A percentile compares a stretch with the other conserved stretches of the same genome.
These are phyloP conservation scores for Rhodotorula sp. DNA, from an alignment of 1,284 basidiomycete species.

Conservation along the genomic window DNA sequence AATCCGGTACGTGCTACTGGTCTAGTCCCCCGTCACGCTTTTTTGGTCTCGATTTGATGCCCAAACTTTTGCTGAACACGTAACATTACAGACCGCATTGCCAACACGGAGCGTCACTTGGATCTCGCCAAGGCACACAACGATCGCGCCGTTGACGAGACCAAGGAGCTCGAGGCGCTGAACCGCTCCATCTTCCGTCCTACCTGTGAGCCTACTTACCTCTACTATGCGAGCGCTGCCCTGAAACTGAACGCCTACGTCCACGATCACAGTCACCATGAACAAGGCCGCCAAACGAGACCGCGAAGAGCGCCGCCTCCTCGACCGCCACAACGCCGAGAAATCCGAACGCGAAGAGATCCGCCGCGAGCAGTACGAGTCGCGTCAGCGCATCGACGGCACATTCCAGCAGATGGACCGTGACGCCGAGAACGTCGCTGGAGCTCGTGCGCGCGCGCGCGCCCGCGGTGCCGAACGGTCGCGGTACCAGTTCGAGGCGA, in stretches of 20 bases:
- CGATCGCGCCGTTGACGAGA: slow-evolving; percentile 84
- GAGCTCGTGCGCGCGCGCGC: slow-evolving; percentile 45
- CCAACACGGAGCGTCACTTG: slow-evolving; percentile 92
- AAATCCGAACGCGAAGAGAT: slow-evolving; percentile 78
- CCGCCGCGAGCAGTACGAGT: slow-evolving; percentile 79
- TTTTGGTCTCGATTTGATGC: neutral
- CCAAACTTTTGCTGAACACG: neutral
- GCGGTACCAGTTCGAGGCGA: slow-evolving; percentile 92
- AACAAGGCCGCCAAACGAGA: slow-evolving; percentile 73
- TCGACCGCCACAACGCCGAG: slow-evolving; percentile 85
- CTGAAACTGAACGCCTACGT: neutral
- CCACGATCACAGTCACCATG: slow-evolving; percentile 36
- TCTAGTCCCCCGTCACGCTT: neutral
- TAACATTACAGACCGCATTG: slow-evolving; percentile 58
- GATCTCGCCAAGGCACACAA: slow-evolving; percentile 91
- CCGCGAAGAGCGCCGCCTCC: slow-evolving; percentile 83
- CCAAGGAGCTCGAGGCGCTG: slow-evolving; percentile 88
- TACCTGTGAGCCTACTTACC: too few species aligned
- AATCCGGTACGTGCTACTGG: slow-evolving; percentile 70
- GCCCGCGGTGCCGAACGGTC: slow-evolving; percentile 67
- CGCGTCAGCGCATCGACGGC: slow-evolving; percentile 77
- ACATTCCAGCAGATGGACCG: slow-evolving; percentile 61
- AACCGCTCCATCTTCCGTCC: slow-evolving; percentile 95
- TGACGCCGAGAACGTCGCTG: slow-evolving; percentile 55
- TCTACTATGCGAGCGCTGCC: too few species aligned